A percentile compares a stretch with the other conserved stretches of the same genome.
Evolutionary conservation across 228 moss, liverwort and hornwort species (phyloP).

Genomic region (Sphagnum magellanicum): DNA sequence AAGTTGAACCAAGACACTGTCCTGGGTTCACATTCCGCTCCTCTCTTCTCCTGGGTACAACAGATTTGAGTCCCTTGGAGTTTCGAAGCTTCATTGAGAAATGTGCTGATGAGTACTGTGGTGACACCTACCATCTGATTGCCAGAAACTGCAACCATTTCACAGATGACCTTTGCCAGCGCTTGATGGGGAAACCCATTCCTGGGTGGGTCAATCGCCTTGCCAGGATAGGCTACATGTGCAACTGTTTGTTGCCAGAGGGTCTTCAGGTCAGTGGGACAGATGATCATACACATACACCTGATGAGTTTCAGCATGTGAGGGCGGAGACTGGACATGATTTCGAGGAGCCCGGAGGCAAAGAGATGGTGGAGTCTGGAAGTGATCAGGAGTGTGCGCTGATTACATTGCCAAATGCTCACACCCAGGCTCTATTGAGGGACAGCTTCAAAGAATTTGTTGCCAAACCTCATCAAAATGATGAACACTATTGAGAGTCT

Average conservation of each 20-base stretch:
- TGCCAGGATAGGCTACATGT: constrained; percentile 37
- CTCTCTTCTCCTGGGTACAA: constrained; percentile 22
- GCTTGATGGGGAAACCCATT: constrained; percentile 27
- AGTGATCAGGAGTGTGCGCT: constrained; percentile 12
- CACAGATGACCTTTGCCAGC: constrained; percentile 27
- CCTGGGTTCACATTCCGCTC: constrained; percentile 37
- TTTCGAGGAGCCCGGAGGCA: background rate
- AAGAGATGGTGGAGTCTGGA: constrained; percentile 19
- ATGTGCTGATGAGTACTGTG: constrained; percentile 33
- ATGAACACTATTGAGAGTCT: constrained; percentile 3
- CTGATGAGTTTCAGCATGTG: constrained; percentile 4
- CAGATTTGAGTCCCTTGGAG: constrained; percentile 13
- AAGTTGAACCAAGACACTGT: constrained; percentile 36
- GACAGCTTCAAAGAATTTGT: constrained; percentile 29
- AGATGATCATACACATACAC: background rate
- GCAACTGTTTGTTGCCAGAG: constrained; percentile 44
- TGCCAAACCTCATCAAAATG: constrained; percentile 32
- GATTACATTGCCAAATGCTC: constrained; percentile 13
- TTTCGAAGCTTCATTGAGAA: constrained; percentile 29
- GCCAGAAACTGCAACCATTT: constrained; percentile 53
- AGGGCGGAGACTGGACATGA: constrained; percentile 7
- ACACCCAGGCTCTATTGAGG: constrained; percentile 11
- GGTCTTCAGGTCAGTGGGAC: constrained; percentile 33
- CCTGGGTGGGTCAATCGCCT: constrained; percentile 46
- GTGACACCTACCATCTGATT: constrained; percentile 40